Percentiles rank a stretch among this genome's conserved stretches.
These are phyloP conservation scores for Lenwebbia sp. DNA, from an alignment of 345 rosid species.

Conservation along the genomic window DNA sequence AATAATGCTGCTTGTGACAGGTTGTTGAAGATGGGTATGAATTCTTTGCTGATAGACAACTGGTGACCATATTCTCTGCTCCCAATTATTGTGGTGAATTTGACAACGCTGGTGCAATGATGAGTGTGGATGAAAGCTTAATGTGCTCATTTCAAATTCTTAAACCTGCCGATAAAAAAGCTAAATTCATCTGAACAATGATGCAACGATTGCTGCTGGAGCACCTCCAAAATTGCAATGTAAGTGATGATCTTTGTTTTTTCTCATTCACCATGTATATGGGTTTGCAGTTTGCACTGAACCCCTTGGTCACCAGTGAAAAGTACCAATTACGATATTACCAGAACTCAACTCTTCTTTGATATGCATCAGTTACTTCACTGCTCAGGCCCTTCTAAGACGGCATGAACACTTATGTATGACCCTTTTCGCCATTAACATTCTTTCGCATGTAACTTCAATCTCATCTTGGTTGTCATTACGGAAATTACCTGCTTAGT, in stretches of 20 bases:
- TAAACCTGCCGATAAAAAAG: slow-evolving; percentile 59
- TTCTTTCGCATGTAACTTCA: background rate
- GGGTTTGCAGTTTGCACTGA: background rate
- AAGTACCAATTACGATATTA: background rate
- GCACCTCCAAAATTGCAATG: background rate
- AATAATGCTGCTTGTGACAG: slow-evolving; percentile 16
- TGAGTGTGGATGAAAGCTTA: slow-evolving; percentile 88
- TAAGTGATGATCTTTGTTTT: background rate
- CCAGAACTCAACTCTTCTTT: background rate
- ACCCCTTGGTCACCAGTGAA: background rate
- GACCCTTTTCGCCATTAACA: background rate
- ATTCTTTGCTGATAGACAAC: slow-evolving; percentile 81
- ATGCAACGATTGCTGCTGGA: background rate
- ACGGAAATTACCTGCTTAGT: background rate
- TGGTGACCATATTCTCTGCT: slow-evolving; percentile 85
- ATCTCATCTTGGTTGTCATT: background rate
- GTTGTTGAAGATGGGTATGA: slow-evolving; percentile 96
- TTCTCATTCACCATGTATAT: background rate
- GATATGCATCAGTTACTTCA: background rate
- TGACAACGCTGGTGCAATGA: slow-evolving; percentile 92
- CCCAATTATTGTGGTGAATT: slow-evolving; percentile 95
- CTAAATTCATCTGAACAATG: slow-evolving; percentile 25
- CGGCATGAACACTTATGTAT: background rate
- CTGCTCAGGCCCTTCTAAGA: background rate
- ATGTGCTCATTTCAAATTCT: slow-evolving; percentile 94